Conservation (phyloP, 2,329 filamentous ascomycete genomes). For the Penicillium sp. region DNA sequence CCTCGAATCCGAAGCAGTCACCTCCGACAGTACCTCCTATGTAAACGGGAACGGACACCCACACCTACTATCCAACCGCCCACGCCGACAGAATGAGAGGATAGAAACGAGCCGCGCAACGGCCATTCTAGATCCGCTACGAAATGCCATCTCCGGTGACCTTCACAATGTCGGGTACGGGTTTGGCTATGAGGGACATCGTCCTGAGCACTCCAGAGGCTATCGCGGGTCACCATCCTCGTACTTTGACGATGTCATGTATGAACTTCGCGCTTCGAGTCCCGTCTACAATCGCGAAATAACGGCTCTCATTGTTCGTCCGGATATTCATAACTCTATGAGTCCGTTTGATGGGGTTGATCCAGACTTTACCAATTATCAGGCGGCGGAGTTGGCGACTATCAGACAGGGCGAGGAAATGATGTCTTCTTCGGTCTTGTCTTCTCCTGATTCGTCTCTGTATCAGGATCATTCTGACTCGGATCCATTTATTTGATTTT, state of each 20-base stretch:
- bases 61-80: background rate
- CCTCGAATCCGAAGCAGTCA: constrained; percentile 12
- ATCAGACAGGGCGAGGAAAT: background rate
- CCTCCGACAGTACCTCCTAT: constrained; percentile 14
- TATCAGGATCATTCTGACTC: background rate
- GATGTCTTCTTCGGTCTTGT: background rate
- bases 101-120: background rate
- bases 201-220: background rate
- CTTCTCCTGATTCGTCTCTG: background rate
- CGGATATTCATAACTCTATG: constrained; percentile 6
- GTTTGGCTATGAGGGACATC: constrained; percentile 1
- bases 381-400: background rate
- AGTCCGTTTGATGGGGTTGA: constrained; percentile 13
- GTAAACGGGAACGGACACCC: constrained; percentile 7
- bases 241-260: background rate
- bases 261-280: background rate
- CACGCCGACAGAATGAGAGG: constrained; percentile 2
- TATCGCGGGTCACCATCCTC: background rate
- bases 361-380: constrained; percentile 1
- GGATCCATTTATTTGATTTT: background rate
- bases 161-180: constrained; percentile 1
- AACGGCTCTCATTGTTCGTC: background rate
- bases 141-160: background rate
- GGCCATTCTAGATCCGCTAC: background rate
- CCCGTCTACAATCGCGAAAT: background rate